Evolutionary conservation across 148 eudicot species (phyloP).

Genomic region (Rhododendron henanense): DNA sequence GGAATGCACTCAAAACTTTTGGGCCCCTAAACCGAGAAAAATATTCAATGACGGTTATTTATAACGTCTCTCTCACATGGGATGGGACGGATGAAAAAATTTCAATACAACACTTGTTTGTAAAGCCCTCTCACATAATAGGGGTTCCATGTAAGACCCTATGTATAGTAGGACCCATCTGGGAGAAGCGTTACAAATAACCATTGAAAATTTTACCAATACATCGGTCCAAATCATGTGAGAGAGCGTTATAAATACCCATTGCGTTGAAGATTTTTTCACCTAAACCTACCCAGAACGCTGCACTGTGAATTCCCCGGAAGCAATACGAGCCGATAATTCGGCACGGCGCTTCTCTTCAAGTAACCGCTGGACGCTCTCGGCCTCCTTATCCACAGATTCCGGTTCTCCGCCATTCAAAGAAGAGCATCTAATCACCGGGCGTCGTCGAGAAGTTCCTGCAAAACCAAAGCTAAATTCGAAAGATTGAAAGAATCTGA

Average conservation of each 20-base stretch:
- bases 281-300: conserved; percentile 49
- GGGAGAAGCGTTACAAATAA: too few relatives aligned
- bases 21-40: conserved; percentile 33
- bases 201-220: too few relatives aligned
- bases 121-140: too few relatives aligned
- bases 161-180: too few relatives aligned
- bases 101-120: too few relatives aligned
- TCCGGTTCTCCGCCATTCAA: conserved; percentile 56
- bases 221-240: too few relatives aligned
- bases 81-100: too few relatives aligned
- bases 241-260: too few relatives aligned
- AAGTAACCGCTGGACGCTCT: conserved; percentile 37
- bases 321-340: conserved; percentile 80
- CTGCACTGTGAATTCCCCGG: conserved; percentile 81
- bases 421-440: conserved; percentile 43
- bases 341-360: conserved; percentile 70
- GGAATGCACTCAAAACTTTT: background rate
- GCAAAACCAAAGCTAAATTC: background rate
- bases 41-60: too few relatives aligned
- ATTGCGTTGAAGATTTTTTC: too few relatives aligned
- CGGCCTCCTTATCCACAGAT: conserved; percentile 27
- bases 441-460: conserved; percentile 39
- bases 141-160: too few relatives aligned
- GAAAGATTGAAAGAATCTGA: background rate
- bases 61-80: too few relatives aligned